Conservation (phyloP, 495 filamentous ascomycete genomes). For the Wilcoxina mikolae region DNA sequence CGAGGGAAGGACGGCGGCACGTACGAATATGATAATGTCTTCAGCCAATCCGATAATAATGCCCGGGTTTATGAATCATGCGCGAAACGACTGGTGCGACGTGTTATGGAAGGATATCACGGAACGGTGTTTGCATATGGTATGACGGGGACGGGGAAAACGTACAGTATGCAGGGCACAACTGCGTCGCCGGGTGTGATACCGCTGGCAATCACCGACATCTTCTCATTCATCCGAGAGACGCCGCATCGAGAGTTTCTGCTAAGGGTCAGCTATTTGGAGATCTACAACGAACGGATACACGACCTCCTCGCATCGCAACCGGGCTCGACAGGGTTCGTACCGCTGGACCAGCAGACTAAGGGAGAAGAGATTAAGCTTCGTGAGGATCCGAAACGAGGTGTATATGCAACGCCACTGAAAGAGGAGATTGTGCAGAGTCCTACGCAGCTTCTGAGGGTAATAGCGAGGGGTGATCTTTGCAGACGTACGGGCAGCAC, state of each 20-base stretch:
- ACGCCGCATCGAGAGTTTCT: slow-evolving; percentile 90
- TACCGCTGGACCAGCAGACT: slow-evolving; percentile 32
- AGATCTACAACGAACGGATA: slow-evolving; percentile 98
- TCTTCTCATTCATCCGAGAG: slow-evolving; percentile 96
- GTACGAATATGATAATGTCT: slow-evolving; percentile 95
- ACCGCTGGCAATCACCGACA: slow-evolving; percentile 91
- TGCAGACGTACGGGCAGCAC: slow-evolving; percentile 80
- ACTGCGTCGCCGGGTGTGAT: slow-evolving; percentile 95
- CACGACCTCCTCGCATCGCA: slow-evolving; percentile 78
- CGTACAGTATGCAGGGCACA: slow-evolving; percentile 98
- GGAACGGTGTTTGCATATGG: slow-evolving; percentile 98
- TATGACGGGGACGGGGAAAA: slow-evolving; percentile 98
- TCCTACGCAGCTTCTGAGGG: slow-evolving; percentile 83
- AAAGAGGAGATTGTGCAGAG: slow-evolving; percentile 99
- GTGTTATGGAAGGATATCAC: slow-evolving; percentile 98
- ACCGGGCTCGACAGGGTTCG: slow-evolving; percentile 30
- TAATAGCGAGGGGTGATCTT: slow-evolving; percentile 88
- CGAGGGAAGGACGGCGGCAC: slow-evolving; percentile 80
- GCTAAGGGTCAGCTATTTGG: slow-evolving; percentile 90
- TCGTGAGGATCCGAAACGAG: slow-evolving; percentile 85
- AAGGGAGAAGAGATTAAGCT: slow-evolving; percentile 86
- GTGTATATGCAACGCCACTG: slow-evolving; percentile 87
- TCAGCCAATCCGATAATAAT: slow-evolving; percentile 82
- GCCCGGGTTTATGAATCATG: slow-evolving; percentile 82
- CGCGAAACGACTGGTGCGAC: slow-evolving; percentile 82